Conservation (phyloP, 768 basidiomycete genomes). For the Mycena galericulata region DNA sequence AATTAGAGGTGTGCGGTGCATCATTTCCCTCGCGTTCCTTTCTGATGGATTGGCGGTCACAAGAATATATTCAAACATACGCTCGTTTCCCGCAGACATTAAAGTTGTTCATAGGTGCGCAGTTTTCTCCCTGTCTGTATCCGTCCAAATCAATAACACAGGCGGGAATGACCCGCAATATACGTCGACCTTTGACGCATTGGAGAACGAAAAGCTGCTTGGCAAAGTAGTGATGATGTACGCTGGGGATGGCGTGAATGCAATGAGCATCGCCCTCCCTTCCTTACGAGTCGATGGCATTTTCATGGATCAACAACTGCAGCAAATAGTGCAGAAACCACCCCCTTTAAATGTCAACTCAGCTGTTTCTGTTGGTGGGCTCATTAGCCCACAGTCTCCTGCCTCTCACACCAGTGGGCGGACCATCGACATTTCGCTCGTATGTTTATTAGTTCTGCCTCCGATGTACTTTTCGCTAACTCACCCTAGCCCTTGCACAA, state of each 20-base stretch:
- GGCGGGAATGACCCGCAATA: constrained; percentile 71
- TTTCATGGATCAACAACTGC: constrained; percentile 59
- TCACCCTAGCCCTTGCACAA: constrained; percentile 75
- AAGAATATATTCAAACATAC: constrained; percentile 77
- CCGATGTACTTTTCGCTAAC: not conserved
- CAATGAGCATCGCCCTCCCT: constrained; percentile 63
- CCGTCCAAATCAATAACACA: constrained; percentile 37
- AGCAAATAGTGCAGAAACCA: constrained; percentile 52
- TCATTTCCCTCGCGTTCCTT: not conserved
- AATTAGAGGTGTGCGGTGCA: constrained; percentile 67
- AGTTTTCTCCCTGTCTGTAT: constrained; percentile 9
- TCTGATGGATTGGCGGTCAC: constrained; percentile 2
- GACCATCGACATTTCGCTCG: constrained; percentile 74
- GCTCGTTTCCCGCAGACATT: constrained; percentile 80
- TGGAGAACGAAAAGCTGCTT: constrained; percentile 72
- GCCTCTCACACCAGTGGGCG: constrained; percentile 54
- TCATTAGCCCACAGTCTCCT: constrained; percentile 77
- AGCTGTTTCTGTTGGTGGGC: constrained; percentile 66
- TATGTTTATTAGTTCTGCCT: constrained; percentile 44
- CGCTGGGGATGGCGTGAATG: constrained; percentile 55
- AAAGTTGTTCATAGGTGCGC: constrained; percentile 76
- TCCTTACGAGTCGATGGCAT: constrained; percentile 65
- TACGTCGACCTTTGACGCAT: constrained; percentile 62
- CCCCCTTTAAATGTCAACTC: constrained; percentile 51
- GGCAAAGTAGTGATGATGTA: constrained; percentile 76